Base-by-base conservation (phyloP, 805 yeast species). In the Kuraishia floccosa region DNA sequence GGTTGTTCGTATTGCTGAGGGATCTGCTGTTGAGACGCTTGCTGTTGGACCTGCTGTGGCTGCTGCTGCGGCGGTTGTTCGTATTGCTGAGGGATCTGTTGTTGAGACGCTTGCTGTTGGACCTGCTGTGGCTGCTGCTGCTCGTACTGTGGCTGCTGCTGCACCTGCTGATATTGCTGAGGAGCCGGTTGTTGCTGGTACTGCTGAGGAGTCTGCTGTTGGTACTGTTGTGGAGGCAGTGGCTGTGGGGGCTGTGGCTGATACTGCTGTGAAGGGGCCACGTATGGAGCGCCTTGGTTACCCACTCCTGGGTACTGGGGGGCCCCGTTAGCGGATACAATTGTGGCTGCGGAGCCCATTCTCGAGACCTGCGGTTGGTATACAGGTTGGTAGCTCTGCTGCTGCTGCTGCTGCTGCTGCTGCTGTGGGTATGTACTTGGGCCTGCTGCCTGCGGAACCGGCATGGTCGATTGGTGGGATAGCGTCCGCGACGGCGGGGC, bases 401-500 rank as follows among this genome's bases (percentile, higher is more conserved):
- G 22, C 22, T 14, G n/a, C 14, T 25, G 27, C 14, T 25, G 27
- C 27, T 25, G 27, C 22, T 14, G n/a, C 14, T 25, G 27, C 14
- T 25, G 27, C 27, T 25, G 27, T 4, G 28, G 28, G 14, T 5
- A 7, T 4, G 20, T 5, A 13, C n/a, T 14, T n/a, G n/a, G n/a
- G 11, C 12, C 28, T n/a, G 17, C 17, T 10, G 28, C 28, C 12
- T 14, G n/a, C 9, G 33, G 37, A 2, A 18, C 32, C 15, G 37
- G 33, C 15, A 15, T 10, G 2, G 37, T 22, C 9, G 47, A 42
- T n/a, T n/a, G n/a, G n/a, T n/a, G n/a, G n/a, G n/a, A n/a, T 7
- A 52, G 63, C 14, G 34, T 50, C 28, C 68, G 41, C 18, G 35
- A 45, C 0, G 72, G 71, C 1, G 66, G 65, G 6, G 56, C 40